Evolutionary conservation across 495 filamentous ascomycete genomes (phyloP).

Genomic region (Aspergillus cavernicola): DNA sequence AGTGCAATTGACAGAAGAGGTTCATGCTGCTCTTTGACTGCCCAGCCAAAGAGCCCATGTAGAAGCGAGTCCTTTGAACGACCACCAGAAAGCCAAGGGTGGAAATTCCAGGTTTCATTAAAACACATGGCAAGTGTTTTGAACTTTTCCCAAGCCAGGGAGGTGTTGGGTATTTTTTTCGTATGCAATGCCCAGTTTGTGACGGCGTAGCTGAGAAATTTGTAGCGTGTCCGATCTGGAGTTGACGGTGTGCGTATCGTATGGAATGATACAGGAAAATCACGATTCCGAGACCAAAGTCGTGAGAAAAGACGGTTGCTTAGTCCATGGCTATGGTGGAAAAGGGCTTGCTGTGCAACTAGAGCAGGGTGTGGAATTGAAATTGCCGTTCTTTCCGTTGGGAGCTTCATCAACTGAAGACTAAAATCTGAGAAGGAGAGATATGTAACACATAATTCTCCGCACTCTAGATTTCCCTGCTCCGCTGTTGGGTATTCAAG

Average conservation of each 20-base stretch:
- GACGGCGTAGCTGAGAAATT: conserved; percentile 15
- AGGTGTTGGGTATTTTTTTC: conserved; percentile 6
- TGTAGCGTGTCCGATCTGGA: conserved; percentile 8
- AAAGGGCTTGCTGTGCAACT: too few relatives aligned
- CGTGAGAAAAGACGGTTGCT: too few relatives aligned
- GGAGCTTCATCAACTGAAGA: conserved; percentile 12
- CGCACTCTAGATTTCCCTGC: conserved; percentile 17
- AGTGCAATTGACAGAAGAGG: conserved; percentile 16
- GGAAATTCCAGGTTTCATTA: conserved; percentile 25
- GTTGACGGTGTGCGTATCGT: too few relatives aligned
- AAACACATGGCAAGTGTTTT: conserved; percentile 10
- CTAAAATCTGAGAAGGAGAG: conserved; percentile 24
- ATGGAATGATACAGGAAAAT: too few relatives aligned
- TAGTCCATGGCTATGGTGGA: too few relatives aligned
- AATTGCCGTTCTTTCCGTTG: neutral
- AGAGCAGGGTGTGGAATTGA: neutral
- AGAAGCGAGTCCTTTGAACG: conserved; percentile 18
- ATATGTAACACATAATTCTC: conserved; percentile 23
- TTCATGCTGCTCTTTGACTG: conserved; percentile 18
- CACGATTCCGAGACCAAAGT: too few relatives aligned
- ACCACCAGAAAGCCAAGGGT: conserved; percentile 22
- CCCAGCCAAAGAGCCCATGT: conserved; percentile 25
- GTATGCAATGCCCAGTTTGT: conserved; percentile 13
- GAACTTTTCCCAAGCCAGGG: conserved; percentile 15
- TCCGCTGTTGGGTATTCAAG: neutral